A percentile compares a stretch with the other conserved stretches of the same genome.
Evolutionary conservation across 2,329 filamentous ascomycete genomes (phyloP).

Genomic region (Herpotrichia juniperi): DNA sequence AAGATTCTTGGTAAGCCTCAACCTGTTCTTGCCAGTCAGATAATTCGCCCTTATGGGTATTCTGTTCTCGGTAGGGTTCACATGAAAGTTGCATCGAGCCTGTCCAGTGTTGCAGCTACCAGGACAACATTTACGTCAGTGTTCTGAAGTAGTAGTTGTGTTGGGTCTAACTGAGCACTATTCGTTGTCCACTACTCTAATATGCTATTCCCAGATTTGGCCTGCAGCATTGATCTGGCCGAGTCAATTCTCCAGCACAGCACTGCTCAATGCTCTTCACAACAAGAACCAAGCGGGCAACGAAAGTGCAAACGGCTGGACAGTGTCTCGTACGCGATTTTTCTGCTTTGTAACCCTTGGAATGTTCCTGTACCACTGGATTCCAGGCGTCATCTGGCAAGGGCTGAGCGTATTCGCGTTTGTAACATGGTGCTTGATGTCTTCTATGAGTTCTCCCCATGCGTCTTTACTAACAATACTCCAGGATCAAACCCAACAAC

Average conservation of each 20-base stretch:
- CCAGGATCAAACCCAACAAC: slow-evolving; percentile 67
- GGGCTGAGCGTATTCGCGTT: slow-evolving; percentile 75
- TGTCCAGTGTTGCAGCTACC: no score
- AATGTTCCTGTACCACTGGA: slow-evolving; percentile 54
- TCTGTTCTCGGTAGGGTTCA: no score
- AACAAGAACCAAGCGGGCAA: slow-evolving; percentile 64
- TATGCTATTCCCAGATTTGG: slow-evolving; percentile 50
- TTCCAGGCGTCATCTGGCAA: slow-evolving; percentile 70
- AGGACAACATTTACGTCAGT: no score
- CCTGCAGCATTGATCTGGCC: slow-evolving; percentile 79
- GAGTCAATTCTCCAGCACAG: slow-evolving; percentile 67
- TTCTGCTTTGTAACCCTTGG: slow-evolving; percentile 64
- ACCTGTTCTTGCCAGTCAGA: neutral
- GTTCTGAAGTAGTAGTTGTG: no score
- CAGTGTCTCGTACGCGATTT: slow-evolving; percentile 69
- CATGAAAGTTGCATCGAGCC: no score
- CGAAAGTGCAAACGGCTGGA: slow-evolving; percentile 65
- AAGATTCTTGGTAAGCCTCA: slow-evolving; percentile 28
- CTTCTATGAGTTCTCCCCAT: neutral
- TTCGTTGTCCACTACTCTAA: neutral
- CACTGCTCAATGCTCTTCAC: slow-evolving; percentile 75
- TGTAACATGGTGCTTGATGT: slow-evolving; percentile 64
- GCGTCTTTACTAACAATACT: neutral
- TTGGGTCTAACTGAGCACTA: no score
- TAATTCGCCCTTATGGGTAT: neutral